Base-by-base conservation (phyloP, 2,329 filamentous ascomycete genomes). In the Calonectria hongkongensis region DNA sequence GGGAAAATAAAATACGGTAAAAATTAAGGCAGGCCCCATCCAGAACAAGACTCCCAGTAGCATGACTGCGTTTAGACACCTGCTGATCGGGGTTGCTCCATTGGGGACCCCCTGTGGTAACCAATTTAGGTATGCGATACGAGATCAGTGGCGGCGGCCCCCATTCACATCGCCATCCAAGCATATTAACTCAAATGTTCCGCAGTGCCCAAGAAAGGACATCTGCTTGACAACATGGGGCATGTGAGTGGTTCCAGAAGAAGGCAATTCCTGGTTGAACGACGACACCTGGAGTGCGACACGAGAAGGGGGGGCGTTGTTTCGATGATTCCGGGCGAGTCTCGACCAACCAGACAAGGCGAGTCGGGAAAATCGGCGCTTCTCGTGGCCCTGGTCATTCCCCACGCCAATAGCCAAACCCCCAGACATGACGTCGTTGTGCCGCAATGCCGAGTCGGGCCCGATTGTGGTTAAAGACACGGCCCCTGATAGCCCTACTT, bases 291-390 rank as follows among this genome's bases (percentile, higher is more conserved):
- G 30, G 36, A 51, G 10, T 65, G 41, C 60, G 15, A 50, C 64
- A 48, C 45, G 36, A 45, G 27, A n/a, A 36, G 25, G 33, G 30
- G 27, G 33, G 48, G 58, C 43, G 51, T 54, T 69, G 68, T 67
- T 71, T 71, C 63, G 45, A 71, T 45, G 27, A 39, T 47, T 47
- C 39, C 64, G 41, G 39, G 41, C 45, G 30, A 69, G 36, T 27
- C 45, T 43, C 36, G 54, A 30, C 69, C 70, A 73, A 74, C 66
- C 71, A 74, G 60, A 54, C 21, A 43, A 72, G 67, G 43, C 43
- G 69, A 66, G 66, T 76, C 78, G 78, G 78, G 72, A 79, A 76
- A 79, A 78, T 78, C 78, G 78, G 78, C 76, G 76, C 69, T 71
- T 78, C 73, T 72, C 54, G 63, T 70, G 65, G 70, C 58, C 72